Percentiles rank a stretch among this genome's conserved stretches.
Evolutionary conservation across 177 flowering plant species (phyloP).

Genomic region (Vitis hybrid): DNA sequence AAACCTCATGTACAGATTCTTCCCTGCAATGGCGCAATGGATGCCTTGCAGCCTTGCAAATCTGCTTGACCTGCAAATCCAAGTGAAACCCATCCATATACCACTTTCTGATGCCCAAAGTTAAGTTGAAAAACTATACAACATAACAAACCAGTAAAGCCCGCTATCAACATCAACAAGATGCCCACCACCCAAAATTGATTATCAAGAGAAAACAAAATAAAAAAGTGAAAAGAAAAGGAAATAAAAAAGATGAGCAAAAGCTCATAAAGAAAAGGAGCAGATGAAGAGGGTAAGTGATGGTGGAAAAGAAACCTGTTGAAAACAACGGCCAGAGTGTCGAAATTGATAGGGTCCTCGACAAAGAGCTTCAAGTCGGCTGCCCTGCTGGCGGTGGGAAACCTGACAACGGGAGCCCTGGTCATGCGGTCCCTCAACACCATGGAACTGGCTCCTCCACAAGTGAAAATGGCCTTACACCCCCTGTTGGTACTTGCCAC

Average conservation of each 20-base stretch:
- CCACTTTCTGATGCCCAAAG: too few relatives aligned
- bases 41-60: constrained; percentile 29
- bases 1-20: constrained; percentile 35
- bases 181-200: too few relatives aligned
- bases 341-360: constrained; percentile 34
- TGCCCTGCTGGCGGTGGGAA: constrained; percentile 28
- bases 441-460: constrained; percentile 32
- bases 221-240: too few relatives aligned
- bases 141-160: too few relatives aligned
- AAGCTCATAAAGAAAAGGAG: too few relatives aligned
- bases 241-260: too few relatives aligned
- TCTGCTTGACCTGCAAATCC: constrained; percentile 24
- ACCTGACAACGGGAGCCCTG: constrained; percentile 39
- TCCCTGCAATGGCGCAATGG: constrained; percentile 31
- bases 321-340: constrained; percentile 27
- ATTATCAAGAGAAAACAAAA: too few relatives aligned
- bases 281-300: not conserved
- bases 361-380: constrained; percentile 36
- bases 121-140: too few relatives aligned
- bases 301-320: constrained; percentile 18
- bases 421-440: constrained; percentile 37
- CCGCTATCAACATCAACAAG: too few relatives aligned
- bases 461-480: constrained; percentile 32
- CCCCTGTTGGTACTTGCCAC: constrained; percentile 39
- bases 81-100: too few relatives aligned